These are phyloP conservation scores for Mucor velutinosus DNA, from an alignment of 371 early-diverging fungal genomes.

Conservation along the genomic window DNA sequence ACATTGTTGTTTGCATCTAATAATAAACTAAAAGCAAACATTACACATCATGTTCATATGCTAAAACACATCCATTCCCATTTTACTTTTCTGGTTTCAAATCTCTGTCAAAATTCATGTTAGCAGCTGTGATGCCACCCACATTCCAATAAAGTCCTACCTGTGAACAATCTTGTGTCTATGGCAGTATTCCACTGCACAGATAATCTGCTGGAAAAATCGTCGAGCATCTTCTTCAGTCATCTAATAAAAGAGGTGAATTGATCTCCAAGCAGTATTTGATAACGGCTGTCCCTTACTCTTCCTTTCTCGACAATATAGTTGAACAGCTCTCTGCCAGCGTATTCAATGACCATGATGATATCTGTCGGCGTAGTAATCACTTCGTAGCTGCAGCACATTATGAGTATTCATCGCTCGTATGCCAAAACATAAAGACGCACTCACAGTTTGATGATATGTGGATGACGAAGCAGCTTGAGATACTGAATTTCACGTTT, in stretches of 20 bases:
- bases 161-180: constrained; percentile 97
- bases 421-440: neutral
- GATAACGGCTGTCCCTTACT: constrained; percentile 41
- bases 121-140: neutral
- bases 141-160: constrained; percentile 19
- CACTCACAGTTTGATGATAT: constrained; percentile 94
- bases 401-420: neutral
- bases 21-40: constrained; percentile 61
- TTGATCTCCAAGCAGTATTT: neutral
- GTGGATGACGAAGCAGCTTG: constrained; percentile 93
- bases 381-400: constrained; percentile 82
- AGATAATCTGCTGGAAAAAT: constrained; percentile 97
- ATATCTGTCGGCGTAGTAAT: constrained; percentile 96
- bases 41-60: neutral
- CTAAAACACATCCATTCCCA: neutral
- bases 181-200: constrained; percentile 98
- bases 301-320: constrained; percentile 95
- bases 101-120: constrained; percentile 58
- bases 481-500: constrained; percentile 98
- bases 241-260: constrained; percentile 56
- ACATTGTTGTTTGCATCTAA: constrained; percentile 95
- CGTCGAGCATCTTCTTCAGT: constrained; percentile 87
- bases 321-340: constrained; percentile 95
- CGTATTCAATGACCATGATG: constrained; percentile 98
- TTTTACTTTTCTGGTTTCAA: constrained; percentile 80